A percentile compares a stretch with the other conserved stretches of the same genome.
Evolutionary conservation across 768 basidiomycete species (phyloP).

Genomic region (Russula sp.): DNA sequence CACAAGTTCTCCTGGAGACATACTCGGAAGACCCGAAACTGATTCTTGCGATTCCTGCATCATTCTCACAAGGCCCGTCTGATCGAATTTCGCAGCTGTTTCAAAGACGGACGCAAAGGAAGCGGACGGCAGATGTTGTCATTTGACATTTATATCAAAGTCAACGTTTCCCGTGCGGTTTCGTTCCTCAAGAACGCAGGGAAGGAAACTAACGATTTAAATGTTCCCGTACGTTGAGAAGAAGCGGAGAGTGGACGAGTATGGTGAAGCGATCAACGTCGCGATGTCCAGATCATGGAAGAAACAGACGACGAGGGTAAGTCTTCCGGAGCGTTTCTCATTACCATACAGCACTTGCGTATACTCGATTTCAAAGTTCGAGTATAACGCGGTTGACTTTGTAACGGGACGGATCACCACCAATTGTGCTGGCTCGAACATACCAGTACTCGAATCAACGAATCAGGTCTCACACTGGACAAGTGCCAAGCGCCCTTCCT

Average conservation of each 20-base stretch:
- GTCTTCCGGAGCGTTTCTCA: too few species aligned
- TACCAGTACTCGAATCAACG: too few species aligned
- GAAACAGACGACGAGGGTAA: too few species aligned
- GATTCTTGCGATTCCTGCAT: slow-evolving; percentile 72
- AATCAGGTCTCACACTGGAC: too few species aligned
- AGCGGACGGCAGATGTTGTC: slow-evolving; percentile 71
- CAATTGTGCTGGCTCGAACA: too few species aligned
- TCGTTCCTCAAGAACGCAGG: slow-evolving; percentile 83
- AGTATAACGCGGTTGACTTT: too few species aligned
- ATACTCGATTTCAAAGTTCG: too few species aligned
- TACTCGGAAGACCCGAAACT: slow-evolving; percentile 90
- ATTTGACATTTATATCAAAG: slow-evolving; percentile 96
- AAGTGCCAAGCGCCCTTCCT: too few species aligned
- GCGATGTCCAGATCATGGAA: slow-evolving; percentile 89
- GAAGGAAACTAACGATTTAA: slow-evolving; percentile 73
- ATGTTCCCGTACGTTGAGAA: slow-evolving; percentile 99
- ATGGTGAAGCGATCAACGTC: slow-evolving; percentile 92
- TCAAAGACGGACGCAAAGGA: slow-evolving; percentile 71
- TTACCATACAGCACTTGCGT: too few species aligned
- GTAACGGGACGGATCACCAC: too few species aligned
- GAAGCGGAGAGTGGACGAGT: slow-evolving; percentile 88
- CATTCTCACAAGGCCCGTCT: too few species aligned
- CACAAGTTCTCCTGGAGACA: slow-evolving; percentile 72
- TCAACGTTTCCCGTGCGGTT: slow-evolving; percentile 84
- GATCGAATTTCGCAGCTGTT: too few species aligned